Evolutionary conservation across 2,329 filamentous ascomycete species (phyloP).

Genomic region (Paecilomyces variotii): DNA sequence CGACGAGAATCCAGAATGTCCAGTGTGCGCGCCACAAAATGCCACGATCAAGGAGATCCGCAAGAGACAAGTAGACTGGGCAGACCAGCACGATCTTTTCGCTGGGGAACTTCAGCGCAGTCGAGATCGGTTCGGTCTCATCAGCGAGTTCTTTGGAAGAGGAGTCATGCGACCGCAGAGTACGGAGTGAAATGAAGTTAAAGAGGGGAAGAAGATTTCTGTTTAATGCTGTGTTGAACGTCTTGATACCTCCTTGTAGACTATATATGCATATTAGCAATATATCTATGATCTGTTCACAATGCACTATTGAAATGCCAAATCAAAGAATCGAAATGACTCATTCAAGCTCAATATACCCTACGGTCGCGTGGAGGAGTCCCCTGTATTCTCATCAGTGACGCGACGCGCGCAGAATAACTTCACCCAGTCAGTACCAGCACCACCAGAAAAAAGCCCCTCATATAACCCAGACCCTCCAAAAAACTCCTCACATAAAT

Average conservation of each 20-base stretch:
- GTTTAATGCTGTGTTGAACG: neutral
- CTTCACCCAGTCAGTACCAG: neutral
- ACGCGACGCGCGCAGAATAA: neutral
- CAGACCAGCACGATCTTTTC: constrained; percentile 84
- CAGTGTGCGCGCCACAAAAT: constrained; percentile 75
- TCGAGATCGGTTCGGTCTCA: constrained; percentile 77
- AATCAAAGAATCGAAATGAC: neutral
- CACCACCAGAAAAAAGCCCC: neutral
- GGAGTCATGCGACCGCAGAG: constrained; percentile 65
- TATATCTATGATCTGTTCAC: neutral
- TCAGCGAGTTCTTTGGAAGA: constrained; percentile 90
- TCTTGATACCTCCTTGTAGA: neutral
- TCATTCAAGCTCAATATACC: neutral
- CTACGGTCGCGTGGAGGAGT: neutral
- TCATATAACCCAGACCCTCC: neutral
- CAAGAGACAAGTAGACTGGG: constrained; percentile 75
- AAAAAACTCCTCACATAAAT: too few relatives aligned
- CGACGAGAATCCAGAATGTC: constrained; percentile 68
- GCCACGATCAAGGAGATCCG: constrained; percentile 82
- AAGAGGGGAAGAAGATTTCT: neutral
- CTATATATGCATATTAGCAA: neutral
- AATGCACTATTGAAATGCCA: neutral
- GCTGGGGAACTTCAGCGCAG: constrained; percentile 67
- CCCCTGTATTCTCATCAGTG: neutral
- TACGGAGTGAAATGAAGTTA: constrained; percentile 19